These are phyloP conservation scores for Neonectria punicea DNA, from an alignment of 2,329 filamentous ascomycete genomes.

Conservation along the genomic window DNA sequence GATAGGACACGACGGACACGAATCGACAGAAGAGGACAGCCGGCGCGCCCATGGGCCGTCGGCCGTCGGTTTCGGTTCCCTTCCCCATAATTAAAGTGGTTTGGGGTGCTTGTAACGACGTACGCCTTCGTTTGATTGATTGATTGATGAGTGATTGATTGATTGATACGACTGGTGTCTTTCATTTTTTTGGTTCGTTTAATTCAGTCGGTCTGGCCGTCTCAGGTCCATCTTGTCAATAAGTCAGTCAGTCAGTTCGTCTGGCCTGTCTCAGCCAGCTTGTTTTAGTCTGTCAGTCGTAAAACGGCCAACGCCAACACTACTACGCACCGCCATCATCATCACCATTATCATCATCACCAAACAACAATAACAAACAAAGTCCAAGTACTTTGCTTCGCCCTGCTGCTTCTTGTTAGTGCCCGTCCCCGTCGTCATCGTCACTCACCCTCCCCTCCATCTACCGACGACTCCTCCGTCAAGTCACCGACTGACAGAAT, in stretches of 20 bases:
- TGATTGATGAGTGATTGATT: too few species aligned
- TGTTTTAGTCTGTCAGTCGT: not conserved
- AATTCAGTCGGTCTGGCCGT: slow-evolving; percentile 8
- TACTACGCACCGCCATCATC: not conserved
- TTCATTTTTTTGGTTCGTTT: slow-evolving; percentile 1
- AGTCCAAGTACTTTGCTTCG: not conserved
- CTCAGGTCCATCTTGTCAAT: slow-evolving; percentile 3
- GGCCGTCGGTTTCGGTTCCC: not conserved
- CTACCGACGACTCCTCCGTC: not conserved
- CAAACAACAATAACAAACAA: not conserved
- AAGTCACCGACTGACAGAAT: not conserved
- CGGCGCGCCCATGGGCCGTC: not conserved
- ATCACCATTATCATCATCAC: not conserved
- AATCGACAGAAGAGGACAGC: slow-evolving; percentile 6
- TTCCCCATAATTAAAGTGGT: slow-evolving; percentile 5
- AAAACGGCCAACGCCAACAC: not conserved
- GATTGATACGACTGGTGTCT: not conserved
- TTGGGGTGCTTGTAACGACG: not conserved
- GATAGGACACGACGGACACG: slow-evolving; percentile 4
- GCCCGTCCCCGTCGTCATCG: not conserved
- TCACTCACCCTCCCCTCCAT: not conserved
- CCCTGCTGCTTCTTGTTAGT: not conserved
- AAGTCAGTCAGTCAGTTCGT: slow-evolving; percentile 5
- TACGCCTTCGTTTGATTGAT: slow-evolving; percentile 6
- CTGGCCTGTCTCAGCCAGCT: not conserved